phyloP scores from a whole-genome alignment of 75 land plant species.

The Selaginella moellendorffii region DNA sequence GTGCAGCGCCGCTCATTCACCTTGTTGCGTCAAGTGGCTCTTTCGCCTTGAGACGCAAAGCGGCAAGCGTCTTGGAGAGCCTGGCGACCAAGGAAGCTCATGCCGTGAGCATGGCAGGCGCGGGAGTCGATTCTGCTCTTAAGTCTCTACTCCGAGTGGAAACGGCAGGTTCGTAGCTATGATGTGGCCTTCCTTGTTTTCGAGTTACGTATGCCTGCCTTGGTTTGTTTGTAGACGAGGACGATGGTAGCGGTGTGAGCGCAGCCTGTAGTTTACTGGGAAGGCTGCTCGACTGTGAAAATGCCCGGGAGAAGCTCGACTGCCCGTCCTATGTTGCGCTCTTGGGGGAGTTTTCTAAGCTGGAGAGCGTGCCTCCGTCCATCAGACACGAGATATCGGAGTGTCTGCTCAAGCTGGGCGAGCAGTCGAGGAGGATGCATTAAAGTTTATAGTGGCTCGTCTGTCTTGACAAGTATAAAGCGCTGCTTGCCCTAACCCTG shows the following conservation, averaged over 20 bases:
- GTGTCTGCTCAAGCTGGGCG: constrained; percentile 43
- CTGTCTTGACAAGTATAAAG: too few relatives aligned
- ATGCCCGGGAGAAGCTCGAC: constrained; percentile 19
- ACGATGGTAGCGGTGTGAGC: constrained; percentile 38
- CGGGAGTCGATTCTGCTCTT: constrained; percentile 38
- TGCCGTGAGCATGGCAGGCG: constrained; percentile 18
- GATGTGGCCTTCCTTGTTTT: background rate
- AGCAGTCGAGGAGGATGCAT: too few relatives aligned
- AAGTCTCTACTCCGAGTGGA: background rate
- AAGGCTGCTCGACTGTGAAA: constrained; percentile 31
- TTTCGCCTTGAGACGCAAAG: constrained; percentile 39
- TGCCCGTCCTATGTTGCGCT: constrained; percentile 14
- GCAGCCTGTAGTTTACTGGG: constrained; percentile 48
- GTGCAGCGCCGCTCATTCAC: constrained; percentile 32
- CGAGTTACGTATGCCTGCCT: background rate
- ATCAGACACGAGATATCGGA: constrained; percentile 62
- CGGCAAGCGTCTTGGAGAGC: constrained; percentile 56
- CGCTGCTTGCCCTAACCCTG: too few relatives aligned
- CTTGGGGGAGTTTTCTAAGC: constrained; percentile 28
- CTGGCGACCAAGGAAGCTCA: constrained; percentile 23
- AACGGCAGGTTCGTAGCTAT: background rate
- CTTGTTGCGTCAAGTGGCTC: constrained; percentile 34
- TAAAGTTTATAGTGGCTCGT: too few relatives aligned
- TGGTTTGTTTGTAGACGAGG: constrained; percentile 12
- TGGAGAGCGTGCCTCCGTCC: constrained; percentile 29